Percentiles rank a stretch among this genome's conserved stretches.
These are phyloP conservation scores for Skeletonema costatum DNA, from an alignment of 108 stramenopile species.

Conservation along the genomic window DNA sequence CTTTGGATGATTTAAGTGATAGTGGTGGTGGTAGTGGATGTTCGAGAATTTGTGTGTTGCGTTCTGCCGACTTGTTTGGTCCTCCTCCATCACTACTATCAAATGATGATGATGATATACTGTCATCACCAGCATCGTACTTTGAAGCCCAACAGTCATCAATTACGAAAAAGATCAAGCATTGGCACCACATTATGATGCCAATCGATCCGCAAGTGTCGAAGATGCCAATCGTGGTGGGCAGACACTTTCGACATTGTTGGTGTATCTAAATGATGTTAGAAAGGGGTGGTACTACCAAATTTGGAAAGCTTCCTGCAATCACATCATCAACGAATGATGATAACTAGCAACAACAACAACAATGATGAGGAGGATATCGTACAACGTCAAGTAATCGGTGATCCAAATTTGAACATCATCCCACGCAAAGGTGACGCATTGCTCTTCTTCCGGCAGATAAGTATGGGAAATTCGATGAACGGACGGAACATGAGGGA, in stretches of 20 bases:
- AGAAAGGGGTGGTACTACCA: slow-evolving; percentile 70
- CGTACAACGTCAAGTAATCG: slow-evolving; percentile 18
- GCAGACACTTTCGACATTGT: slow-evolving; percentile 74
- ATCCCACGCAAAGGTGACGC: slow-evolving; percentile 74
- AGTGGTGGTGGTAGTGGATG: slow-evolving; percentile 20
- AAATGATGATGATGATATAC: not conserved
- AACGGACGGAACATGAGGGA: slow-evolving; percentile 82
- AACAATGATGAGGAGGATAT: not conserved
- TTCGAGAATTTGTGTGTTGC: slow-evolving; percentile 64
- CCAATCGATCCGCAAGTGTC: slow-evolving; percentile 69
- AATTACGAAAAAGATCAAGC: slow-evolving; percentile 72
- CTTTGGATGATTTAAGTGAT: slow-evolving; percentile 59
- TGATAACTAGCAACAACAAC: too few species aligned
- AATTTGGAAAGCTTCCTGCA: slow-evolving; percentile 62
- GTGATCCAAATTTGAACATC: slow-evolving; percentile 54
- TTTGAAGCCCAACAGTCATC: slow-evolving; percentile 84
- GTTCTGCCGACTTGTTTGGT: slow-evolving; percentile 56
- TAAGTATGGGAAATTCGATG: slow-evolving; percentile 71
- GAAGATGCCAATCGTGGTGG: slow-evolving; percentile 84
- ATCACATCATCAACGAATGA: slow-evolving; percentile 31
- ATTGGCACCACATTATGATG: slow-evolving; percentile 81
- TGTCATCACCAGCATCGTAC: slow-evolving; percentile 41
- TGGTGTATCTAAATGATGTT: slow-evolving; percentile 86
- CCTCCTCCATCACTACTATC: slow-evolving; percentile 1
- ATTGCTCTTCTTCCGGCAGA: slow-evolving; percentile 83